Base-by-base conservation (phyloP, 2,329 filamentous ascomycete genomes). In the Rhexocercosporidium sp. region DNA sequence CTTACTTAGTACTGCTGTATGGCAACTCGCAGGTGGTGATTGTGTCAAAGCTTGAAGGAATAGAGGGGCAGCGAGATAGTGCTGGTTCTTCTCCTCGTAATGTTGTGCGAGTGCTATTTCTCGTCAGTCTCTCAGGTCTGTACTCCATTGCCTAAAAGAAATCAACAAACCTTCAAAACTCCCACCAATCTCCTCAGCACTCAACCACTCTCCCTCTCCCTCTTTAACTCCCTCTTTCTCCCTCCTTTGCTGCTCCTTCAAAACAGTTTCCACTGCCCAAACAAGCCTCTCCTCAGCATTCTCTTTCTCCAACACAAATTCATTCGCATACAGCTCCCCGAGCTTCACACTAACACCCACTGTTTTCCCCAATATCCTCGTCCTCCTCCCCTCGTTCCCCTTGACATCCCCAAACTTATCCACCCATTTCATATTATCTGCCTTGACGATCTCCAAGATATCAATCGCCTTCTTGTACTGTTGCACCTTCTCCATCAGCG, bases 41-140 rank as follows among this genome's bases (percentile, higher is more conserved):
- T 96, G 80, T 20, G 89, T 85, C 39, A 97, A 83, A 6, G 94
- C 93, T 75, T 96, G 93, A 74, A 97, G 88, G 77, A 94, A 97
- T 34, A 97, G 84, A 3, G 94, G 94, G 25, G 94, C 86, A 6
- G 94, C 91, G 1, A 97, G 88, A 72, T 95, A 92, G 75, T 93
- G 90, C 73, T 92, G 88, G 53, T 90, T 87, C 73, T 88, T 88
- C 59, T 86, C 84, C 75, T 92, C 88, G 79, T 97, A 97, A 73
- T 90, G 88, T 66, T 90, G 86, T 20, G 88, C 95, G 27, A 97
- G 85, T 14, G 92, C 90, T 87, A 75, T 65, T 67, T 20, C 67
- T 11, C 62, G 68, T 76, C 68, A 80, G 77, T 75, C 70, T 66
- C 31, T 14, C n/a, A 20, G 22, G 11, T 46, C 34, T 47, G 37